phyloP scores from a whole-genome alignment of 1,284 basidiomycete species.

The Spongispora temasekensis region DNA sequence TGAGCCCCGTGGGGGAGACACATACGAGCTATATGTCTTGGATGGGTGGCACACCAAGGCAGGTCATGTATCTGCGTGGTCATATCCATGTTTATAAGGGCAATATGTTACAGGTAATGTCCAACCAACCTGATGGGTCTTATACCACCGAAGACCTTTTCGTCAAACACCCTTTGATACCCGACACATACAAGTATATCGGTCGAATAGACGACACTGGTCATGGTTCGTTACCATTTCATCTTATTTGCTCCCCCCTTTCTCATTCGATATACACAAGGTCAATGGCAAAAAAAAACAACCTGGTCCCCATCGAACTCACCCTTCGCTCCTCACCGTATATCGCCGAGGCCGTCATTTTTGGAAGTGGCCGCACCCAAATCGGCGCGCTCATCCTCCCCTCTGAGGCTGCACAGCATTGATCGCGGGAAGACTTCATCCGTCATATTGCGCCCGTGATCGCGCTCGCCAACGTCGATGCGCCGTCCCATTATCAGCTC shows the following conservation, averaged over 20 bases:
- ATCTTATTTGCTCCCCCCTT: too few species aligned
- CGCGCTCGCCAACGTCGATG: slow-evolving; percentile 49
- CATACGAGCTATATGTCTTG: slow-evolving; percentile 54
- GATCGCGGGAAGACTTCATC: slow-evolving; percentile 41
- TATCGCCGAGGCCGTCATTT: slow-evolving; percentile 53
- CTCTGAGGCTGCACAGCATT: slow-evolving; percentile 44
- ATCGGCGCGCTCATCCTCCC: slow-evolving; percentile 59
- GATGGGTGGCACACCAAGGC: slow-evolving; percentile 60
- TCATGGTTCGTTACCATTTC: too few species aligned
- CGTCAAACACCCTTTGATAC: slow-evolving; percentile 45
- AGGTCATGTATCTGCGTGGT: slow-evolving; percentile 13
- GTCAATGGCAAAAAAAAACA: slow-evolving; percentile 59
- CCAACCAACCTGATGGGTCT: slow-evolving; percentile 59
- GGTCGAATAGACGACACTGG: too few species aligned
- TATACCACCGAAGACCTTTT: slow-evolving; percentile 65
- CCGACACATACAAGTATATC: too few species aligned
- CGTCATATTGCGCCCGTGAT: slow-evolving; percentile 49
- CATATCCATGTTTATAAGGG: neutral
- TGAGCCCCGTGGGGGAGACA: slow-evolving; percentile 44
- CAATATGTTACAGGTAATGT: too few species aligned
- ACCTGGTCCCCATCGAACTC: slow-evolving; percentile 51
- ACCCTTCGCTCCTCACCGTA: slow-evolving; percentile 46
- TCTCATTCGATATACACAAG: slow-evolving; percentile 5
- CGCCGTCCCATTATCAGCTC: slow-evolving; percentile 55
- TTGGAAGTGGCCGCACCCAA: slow-evolving; percentile 55